Conservation (phyloP, 2,329 filamentous ascomycete genomes). For the Magnaporthiopsis poae region DNA sequence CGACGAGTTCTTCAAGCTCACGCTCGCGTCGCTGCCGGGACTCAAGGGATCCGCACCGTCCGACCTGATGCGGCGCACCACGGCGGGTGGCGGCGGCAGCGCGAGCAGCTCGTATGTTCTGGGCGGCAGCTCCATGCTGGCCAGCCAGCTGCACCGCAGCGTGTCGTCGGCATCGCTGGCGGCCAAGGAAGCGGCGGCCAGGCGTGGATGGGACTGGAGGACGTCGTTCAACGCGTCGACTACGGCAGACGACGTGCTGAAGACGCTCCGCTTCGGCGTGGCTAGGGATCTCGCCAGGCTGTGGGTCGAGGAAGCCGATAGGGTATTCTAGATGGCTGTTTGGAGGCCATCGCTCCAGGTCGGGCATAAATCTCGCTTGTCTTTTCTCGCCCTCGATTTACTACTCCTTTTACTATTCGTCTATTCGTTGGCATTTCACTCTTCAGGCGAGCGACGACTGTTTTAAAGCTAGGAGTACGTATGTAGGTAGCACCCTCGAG, state of each 20-base stretch:
- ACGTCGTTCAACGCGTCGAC: conserved; percentile 44
- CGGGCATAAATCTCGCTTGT: background rate
- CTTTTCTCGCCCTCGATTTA: background rate
- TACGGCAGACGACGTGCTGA: conserved; percentile 60
- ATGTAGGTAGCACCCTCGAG: background rate
- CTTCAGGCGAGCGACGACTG: too few relatives aligned
- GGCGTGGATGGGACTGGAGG: conserved; percentile 48
- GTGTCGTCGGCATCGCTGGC: conserved; percentile 41
- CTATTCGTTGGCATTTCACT: too few relatives aligned
- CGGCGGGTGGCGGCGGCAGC: conserved; percentile 39
- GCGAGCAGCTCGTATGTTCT: conserved; percentile 53
- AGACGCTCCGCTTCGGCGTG: conserved; percentile 60
- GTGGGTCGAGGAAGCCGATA: conserved; percentile 58
- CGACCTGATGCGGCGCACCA: conserved; percentile 53
- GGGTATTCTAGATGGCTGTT: conserved; percentile 2
- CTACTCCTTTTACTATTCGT: background rate
- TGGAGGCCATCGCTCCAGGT: background rate
- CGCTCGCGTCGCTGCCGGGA: conserved; percentile 58
- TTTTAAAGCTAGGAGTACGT: background rate
- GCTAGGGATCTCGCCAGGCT: conserved; percentile 62
- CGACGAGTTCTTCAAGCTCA: conserved; percentile 68
- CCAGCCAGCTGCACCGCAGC: conserved; percentile 51
- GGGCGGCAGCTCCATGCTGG: conserved; percentile 64
- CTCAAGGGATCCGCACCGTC: conserved; percentile 52
- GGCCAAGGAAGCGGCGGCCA: conserved; percentile 20